Conservation (phyloP, 1,284 basidiomycete genomes). For the Chalciporus sp. region DNA sequence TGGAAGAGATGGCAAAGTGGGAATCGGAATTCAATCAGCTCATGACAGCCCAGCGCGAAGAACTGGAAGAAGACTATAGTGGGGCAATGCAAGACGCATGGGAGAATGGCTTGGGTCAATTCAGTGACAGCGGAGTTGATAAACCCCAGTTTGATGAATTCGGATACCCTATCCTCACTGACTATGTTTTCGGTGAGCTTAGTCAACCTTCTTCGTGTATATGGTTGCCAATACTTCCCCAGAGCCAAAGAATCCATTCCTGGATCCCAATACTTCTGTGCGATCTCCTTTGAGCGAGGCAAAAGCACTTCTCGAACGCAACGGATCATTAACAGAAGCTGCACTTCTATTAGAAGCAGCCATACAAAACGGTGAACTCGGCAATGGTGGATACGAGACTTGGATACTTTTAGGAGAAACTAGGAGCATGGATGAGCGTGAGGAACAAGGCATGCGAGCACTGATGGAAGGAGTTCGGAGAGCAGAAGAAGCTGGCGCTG, state of each 20-base stretch:
- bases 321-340: conserved; percentile 86
- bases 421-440: conserved; percentile 95
- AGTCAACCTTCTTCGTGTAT: not conserved
- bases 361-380: conserved; percentile 77
- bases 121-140: conserved; percentile 39
- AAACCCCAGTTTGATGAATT: conserved; percentile 63
- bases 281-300: conserved; percentile 68
- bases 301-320: conserved; percentile 73
- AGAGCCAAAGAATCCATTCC: conserved; percentile 73
- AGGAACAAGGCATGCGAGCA: conserved; percentile 79
- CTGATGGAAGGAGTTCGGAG: conserved; percentile 67
- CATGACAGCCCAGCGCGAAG: conserved; percentile 67
- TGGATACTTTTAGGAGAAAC: conserved; percentile 95
- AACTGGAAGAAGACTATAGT: conserved; percentile 62
- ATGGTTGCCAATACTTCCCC: conserved; percentile 15
- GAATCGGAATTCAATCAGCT: conserved; percentile 87
- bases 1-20: conserved; percentile 88
- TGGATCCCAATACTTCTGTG: conserved; percentile 50
- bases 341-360: conserved; percentile 87
- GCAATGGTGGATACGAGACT: conserved; percentile 82
- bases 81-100: conserved; percentile 63
- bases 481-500: conserved; percentile 62
- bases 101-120: conserved; percentile 52
- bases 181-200: conserved; percentile 73
- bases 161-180: conserved; percentile 70